Evolutionary conservation across 495 filamentous ascomycete species (phyloP).

Genomic region (Aspergillus steynii): DNA sequence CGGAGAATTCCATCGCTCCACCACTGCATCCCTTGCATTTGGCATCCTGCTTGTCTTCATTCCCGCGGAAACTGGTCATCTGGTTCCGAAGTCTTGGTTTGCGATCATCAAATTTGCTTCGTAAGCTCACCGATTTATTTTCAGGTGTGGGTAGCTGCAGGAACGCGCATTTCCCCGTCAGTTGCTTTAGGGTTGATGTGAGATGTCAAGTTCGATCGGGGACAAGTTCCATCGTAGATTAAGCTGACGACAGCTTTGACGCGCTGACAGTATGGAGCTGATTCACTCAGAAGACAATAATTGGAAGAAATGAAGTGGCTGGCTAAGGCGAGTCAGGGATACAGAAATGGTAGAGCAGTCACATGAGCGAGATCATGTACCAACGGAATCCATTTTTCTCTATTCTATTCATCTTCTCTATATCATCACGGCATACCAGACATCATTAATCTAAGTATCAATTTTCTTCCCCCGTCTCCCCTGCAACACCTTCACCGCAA

Average conservation of each 20-base stretch:
- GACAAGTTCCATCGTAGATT: background rate
- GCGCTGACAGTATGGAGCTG: no score
- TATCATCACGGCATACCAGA: background rate
- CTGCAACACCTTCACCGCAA: conserved; percentile 42
- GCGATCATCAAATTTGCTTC: background rate
- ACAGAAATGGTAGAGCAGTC: background rate
- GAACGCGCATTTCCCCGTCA: background rate
- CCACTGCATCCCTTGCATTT: background rate
- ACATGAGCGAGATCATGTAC: background rate
- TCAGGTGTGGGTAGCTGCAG: background rate
- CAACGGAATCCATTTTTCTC: background rate
- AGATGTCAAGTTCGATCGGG: background rate
- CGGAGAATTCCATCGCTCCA: background rate
- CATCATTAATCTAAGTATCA: background rate
- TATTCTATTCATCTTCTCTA: background rate
- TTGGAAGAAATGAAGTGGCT: background rate
- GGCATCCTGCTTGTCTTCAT: background rate
- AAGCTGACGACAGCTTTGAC: background rate
- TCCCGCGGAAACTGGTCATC: background rate
- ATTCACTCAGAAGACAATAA: no score
- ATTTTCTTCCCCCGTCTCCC: background rate
- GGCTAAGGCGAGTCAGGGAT: background rate
- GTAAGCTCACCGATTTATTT: background rate
- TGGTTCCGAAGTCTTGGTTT: background rate
- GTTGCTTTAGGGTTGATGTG: background rate